Conservation (phyloP, 2,329 filamentous ascomycete genomes). For the Curvularia sp. region DNA sequence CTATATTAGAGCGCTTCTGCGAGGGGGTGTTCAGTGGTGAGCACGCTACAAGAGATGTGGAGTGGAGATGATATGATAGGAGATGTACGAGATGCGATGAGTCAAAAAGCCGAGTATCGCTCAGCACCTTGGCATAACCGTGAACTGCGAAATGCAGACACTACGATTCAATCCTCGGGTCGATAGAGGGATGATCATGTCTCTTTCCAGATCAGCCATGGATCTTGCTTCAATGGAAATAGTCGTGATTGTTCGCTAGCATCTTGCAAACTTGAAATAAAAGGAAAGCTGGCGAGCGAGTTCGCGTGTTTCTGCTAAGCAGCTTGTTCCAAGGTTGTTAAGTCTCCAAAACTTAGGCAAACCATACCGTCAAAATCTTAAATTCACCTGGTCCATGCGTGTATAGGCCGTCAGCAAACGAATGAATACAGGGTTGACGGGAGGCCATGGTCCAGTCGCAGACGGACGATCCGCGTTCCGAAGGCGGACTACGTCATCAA, state of each 20-base stretch:
- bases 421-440: neutral
- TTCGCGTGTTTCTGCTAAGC: neutral
- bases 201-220: neutral
- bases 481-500: constrained; percentile 25
- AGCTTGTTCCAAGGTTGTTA: neutral
- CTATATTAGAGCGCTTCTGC: neutral
- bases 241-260: neutral
- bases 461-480: neutral
- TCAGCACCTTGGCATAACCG: neutral
- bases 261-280: neutral
- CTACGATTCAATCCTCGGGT: too few relatives aligned
- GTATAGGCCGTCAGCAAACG: neutral
- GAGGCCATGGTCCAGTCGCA: too few relatives aligned
- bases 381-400: neutral
- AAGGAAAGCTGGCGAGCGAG: neutral
- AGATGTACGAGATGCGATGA: neutral
- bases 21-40: neutral
- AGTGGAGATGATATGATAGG: neutral
- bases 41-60: neutral
- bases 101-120: neutral
- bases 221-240: neutral
- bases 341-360: neutral
- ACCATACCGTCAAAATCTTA: neutral
- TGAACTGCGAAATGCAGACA: neutral
- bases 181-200: neutral